Percentiles rank a stretch among this genome's conserved stretches.
Evolutionary conservation across 495 filamentous ascomycete species (phyloP).

Genomic region (Xylaria grammica): DNA sequence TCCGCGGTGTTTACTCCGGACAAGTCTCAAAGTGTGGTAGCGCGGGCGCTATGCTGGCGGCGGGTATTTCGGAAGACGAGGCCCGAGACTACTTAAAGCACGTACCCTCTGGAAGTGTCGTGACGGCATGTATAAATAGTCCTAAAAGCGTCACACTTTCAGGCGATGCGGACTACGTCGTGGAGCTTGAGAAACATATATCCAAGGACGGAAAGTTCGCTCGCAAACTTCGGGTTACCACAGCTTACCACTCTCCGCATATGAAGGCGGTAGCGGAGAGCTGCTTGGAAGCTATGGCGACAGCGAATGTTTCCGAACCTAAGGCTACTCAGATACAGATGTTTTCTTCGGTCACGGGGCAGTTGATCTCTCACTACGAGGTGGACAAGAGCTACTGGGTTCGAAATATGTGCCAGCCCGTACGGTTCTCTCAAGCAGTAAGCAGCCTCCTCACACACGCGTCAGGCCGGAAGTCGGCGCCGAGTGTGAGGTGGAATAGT

Average conservation of each 20-base stretch:
- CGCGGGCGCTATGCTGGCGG: conserved; percentile 48
- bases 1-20: conserved; percentile 36
- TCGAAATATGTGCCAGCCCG: conserved; percentile 46
- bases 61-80: conserved; percentile 33
- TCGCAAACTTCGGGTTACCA: conserved; percentile 34
- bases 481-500: conserved; percentile 18
- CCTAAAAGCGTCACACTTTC: conserved; percentile 48
- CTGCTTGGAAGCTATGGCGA: conserved; percentile 16
- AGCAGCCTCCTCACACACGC: conserved; percentile 24
- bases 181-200: conserved; percentile 30
- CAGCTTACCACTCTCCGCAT: conserved; percentile 47
- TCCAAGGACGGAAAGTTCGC: conserved; percentile 34
- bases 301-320: conserved; percentile 5
- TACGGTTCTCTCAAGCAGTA: conserved; percentile 46
- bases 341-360: conserved; percentile 47
- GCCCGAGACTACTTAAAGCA: conserved; percentile 30
- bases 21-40: conserved; percentile 1
- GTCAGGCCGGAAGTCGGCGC: neutral
- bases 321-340: conserved; percentile 26
- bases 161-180: conserved; percentile 40
- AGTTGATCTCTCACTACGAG: conserved; percentile 26
- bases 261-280: conserved; percentile 33
- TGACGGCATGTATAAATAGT: conserved; percentile 51
- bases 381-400: conserved; percentile 46
- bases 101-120: conserved; percentile 19